Evolutionary conservation across 225 moss, liverwort and hornwort species (phyloP).

Genomic region (Pseudisothecium myosuroides): DNA sequence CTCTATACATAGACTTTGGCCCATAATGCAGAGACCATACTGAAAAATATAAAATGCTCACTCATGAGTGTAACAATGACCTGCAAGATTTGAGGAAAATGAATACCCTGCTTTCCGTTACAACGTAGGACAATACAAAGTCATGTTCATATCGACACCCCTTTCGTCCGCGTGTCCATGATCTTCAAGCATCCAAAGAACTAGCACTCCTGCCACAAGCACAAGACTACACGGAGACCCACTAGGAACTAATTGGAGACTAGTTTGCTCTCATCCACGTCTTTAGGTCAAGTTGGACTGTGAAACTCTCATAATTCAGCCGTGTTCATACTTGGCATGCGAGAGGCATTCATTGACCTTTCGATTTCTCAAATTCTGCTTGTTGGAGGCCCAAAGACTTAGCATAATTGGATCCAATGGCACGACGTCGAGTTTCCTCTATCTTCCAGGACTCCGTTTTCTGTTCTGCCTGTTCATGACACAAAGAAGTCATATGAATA

Average conservation of each 20-base stretch:
- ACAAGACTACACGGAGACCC: neutral
- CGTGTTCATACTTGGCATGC: neutral
- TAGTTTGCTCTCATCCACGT: neutral
- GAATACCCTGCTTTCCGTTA: neutral
- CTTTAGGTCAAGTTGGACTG: neutral
- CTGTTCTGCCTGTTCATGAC: slow-evolving; percentile 10
- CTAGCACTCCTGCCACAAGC: neutral
- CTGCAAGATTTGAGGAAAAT: neutral
- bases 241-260: no score
- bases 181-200: neutral
- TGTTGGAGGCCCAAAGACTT: slow-evolving; percentile 28
- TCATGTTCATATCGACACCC: neutral
- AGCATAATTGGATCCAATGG: slow-evolving; percentile 25
- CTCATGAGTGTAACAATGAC: neutral
- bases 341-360: neutral
- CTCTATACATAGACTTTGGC: neutral
- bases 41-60: neutral
- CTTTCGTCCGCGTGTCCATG: neutral
- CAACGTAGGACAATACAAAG: neutral
- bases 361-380: slow-evolving; percentile 8
- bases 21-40: no score
- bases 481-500: neutral
- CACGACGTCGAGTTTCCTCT: slow-evolving; percentile 23
- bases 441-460: slow-evolving; percentile 21
- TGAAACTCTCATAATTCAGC: neutral